Evolutionary conservation across 2,329 filamentous ascomycete species (phyloP), one percentile per base, ranked within the genome.

Genomic region (Aspergillus calidoustus): DNA sequence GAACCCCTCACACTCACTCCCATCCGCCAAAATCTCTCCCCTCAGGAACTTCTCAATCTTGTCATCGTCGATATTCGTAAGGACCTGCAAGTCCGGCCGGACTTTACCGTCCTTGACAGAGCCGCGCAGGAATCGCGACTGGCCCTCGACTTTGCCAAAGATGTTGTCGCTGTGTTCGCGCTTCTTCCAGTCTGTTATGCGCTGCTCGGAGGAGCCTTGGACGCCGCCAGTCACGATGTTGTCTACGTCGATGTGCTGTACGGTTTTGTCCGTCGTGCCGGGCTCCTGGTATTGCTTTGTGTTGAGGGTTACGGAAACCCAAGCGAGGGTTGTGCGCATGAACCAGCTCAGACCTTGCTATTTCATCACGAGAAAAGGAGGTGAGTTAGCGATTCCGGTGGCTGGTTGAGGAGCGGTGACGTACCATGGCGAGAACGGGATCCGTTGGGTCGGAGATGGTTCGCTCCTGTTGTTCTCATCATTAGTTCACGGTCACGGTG

Each of bases 131-230:
- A 83, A 87, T 50, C 81, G 77, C 48, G 83, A 86, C 63, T 82
- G 83, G 60, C 90, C 91, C 55, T 81, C 80, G 64, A 95, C 84
- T 59, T 79, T 80, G 61, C 93, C 93, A 75, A 96, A 97, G 67
- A 96, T 85, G 82, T 88, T 89, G 81, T 97, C 92, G 25, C 80
- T 80, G 81, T 93, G 91, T 65, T 86, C 84, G 68, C 89, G 88
- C 58, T 78, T 83, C 25, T 77, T 74, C 79, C 83, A 87, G 72
- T 89, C 83, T 3, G 89, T 76, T 1, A 72, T 77, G 52, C 89
- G 84, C 7, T 77, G 71, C 73, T 91, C 89, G 19, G 79, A 78
- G 19, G 84, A 93, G 69, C 87, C 88, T 71, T 86, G 86, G 65
- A 96, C 81, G 59, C 88, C 89, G 62, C 88, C 91, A 8, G 90